phyloP scores from a whole-genome alignment of 352 stramenopile species.

The Pythium plurisporium region DNA sequence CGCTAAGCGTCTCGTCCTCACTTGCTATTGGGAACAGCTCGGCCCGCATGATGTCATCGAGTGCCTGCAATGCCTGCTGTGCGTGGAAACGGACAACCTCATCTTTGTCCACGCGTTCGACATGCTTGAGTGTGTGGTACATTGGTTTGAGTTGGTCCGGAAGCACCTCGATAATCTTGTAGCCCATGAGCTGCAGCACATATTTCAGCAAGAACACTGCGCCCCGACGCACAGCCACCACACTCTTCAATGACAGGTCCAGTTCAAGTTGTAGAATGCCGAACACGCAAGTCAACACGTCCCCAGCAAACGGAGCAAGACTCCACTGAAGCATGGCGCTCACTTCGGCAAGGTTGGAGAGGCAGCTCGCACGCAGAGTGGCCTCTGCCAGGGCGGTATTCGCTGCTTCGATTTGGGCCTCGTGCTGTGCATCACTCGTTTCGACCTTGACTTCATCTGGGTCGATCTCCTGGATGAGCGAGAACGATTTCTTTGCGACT shows the following conservation, averaged over 20 bases:
- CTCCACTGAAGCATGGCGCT: conserved; percentile 68
- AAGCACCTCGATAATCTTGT: conserved; percentile 70
- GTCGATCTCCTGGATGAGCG: conserved; percentile 57
- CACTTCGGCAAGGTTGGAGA: conserved; percentile 87
- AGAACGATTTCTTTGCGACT: conserved; percentile 32
- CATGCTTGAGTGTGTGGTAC: conserved; percentile 77
- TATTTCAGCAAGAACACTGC: conserved; percentile 77
- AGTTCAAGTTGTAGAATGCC: conserved; percentile 77
- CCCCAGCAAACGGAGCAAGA: conserved; percentile 60
- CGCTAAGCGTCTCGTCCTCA: conserved; percentile 34
- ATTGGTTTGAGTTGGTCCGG: conserved; percentile 64
- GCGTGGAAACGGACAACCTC: conserved; percentile 66
- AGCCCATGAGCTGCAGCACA: conserved; percentile 69
- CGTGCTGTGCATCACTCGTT: conserved; percentile 1
- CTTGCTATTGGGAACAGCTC: conserved; percentile 60
- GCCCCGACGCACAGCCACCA: conserved; percentile 62
- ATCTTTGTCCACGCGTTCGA: conserved; percentile 56
- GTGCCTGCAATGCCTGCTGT: conserved; percentile 36
- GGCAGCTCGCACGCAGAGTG: conserved; percentile 74
- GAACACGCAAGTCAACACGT: conserved; percentile 77
- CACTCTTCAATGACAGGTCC: conserved; percentile 25
- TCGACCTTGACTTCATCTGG: background rate
- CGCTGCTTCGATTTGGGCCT: conserved; percentile 4
- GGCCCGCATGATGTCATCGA: conserved; percentile 63
- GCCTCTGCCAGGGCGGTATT: conserved; percentile 33